Conservation (phyloP, 305 asterid genomes). For the Fraxinus sp. region DNA sequence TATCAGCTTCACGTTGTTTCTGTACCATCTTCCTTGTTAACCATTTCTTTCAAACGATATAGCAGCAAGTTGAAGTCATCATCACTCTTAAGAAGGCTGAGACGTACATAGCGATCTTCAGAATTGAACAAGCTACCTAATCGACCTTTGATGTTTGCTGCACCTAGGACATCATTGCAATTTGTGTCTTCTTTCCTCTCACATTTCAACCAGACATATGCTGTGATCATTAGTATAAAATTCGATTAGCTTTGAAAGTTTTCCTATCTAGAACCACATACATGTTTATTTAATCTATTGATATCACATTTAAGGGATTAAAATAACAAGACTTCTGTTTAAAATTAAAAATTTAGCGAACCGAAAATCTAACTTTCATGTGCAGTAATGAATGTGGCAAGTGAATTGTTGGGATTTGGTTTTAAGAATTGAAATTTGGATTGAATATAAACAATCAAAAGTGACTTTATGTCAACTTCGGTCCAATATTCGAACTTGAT, state of each 20-base stretch:
- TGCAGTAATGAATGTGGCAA: not conserved
- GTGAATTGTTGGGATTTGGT: not conserved
- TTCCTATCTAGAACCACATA: not conserved
- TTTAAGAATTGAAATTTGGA: too few relatives aligned
- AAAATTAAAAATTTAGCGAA: too few relatives aligned
- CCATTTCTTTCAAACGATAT: slow-evolving; percentile 24
- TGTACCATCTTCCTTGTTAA: slow-evolving; percentile 16
- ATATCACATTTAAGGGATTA: not conserved
- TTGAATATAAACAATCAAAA: too few relatives aligned
- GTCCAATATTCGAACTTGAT: too few relatives aligned
- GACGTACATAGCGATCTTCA: slow-evolving; percentile 40
- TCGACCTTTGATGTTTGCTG: slow-evolving; percentile 45
- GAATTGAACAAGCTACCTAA: slow-evolving; percentile 27
- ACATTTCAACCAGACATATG: slow-evolving; percentile 72
- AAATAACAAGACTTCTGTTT: not conserved
- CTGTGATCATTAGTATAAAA: slow-evolving; percentile 30
- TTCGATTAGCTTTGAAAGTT: not conserved
- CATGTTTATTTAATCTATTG: not conserved
- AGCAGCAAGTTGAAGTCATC: slow-evolving; percentile 47
- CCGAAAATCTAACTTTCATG: not conserved
- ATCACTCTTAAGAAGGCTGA: slow-evolving; percentile 43
- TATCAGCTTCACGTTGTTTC: slow-evolving; percentile 1
- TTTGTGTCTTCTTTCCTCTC: slow-evolving; percentile 52
- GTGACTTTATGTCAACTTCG: too few relatives aligned
- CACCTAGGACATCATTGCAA: slow-evolving; percentile 34